Conservation (phyloP, 2,329 filamentous ascomycete genomes). For the Paracamarosporium sp. region DNA sequence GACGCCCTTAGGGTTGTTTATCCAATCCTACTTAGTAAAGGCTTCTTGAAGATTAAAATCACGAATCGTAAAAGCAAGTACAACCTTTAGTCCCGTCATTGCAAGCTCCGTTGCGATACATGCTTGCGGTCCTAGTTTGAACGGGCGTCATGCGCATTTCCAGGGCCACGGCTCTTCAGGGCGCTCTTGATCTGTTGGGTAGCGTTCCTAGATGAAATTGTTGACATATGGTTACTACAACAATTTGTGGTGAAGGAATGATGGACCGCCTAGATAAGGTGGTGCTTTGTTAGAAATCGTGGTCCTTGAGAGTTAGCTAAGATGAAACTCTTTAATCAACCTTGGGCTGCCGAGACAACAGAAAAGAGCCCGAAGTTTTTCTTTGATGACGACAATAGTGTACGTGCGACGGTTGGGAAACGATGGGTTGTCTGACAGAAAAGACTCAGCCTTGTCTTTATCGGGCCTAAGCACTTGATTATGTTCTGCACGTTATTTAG, state of each 20-base stretch:
- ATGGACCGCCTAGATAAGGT: constrained; percentile 13
- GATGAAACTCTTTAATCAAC: constrained; percentile 3
- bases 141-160: constrained; percentile 37
- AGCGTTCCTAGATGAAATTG: constrained; percentile 34
- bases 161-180: constrained; percentile 12
- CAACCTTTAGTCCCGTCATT: constrained; percentile 30
- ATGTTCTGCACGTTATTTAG: constrained; percentile 35
- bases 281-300: constrained; percentile 16
- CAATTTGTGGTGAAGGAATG: constrained; percentile 22
- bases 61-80: constrained; percentile 10
- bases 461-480: constrained; percentile 33
- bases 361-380: constrained; percentile 41
- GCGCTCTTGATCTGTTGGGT: constrained; percentile 12
- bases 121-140: constrained; percentile 46
- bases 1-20: constrained; percentile 16
- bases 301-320: constrained; percentile 13
- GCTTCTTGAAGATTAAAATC: constrained; percentile 18
- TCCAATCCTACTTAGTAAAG: constrained; percentile 20
- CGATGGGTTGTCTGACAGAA: constrained; percentile 16
- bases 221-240: constrained; percentile 17
- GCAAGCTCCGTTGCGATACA: constrained; percentile 50
- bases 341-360: constrained; percentile 33
- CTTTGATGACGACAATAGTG: constrained; percentile 43
- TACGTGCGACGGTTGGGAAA: constrained; percentile 35
- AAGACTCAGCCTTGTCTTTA: constrained; percentile 3